These are phyloP conservation scores for Neurospora intermedia DNA, from an alignment of 495 filamentous ascomycete species.

Conservation along the genomic window DNA sequence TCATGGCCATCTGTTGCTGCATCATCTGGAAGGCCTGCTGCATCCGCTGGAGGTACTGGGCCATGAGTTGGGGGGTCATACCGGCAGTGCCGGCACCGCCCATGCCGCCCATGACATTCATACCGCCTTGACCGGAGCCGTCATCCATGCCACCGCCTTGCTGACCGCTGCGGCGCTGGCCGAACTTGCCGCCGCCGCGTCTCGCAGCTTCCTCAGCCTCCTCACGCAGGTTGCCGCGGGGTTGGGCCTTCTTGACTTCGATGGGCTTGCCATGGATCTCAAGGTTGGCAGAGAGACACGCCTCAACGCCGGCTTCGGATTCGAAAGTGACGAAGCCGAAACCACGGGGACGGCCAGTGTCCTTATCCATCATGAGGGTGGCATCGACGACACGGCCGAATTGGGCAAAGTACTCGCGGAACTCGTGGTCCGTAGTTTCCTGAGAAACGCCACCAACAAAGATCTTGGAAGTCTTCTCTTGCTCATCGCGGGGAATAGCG, in stretches of 20 bases:
- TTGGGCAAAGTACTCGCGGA: slow-evolving; percentile 91
- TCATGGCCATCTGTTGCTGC: slow-evolving; percentile 73
- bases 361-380: slow-evolving; percentile 99
- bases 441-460: slow-evolving; percentile 97
- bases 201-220: slow-evolving; percentile 71
- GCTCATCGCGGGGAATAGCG: slow-evolving; percentile 93
- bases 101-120: slow-evolving; percentile 20
- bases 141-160: slow-evolving; percentile 3
- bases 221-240: slow-evolving; percentile 86
- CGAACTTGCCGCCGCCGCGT: slow-evolving; percentile 36
- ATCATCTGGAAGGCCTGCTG: slow-evolving; percentile 92
- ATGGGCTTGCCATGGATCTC: slow-evolving; percentile 93
- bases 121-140: background rate
- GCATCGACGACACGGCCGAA: slow-evolving; percentile 95
- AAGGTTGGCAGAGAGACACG: slow-evolving; percentile 65
- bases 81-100: slow-evolving; percentile 37
- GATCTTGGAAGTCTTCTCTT: slow-evolving; percentile 95
- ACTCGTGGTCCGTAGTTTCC: slow-evolving; percentile 90
- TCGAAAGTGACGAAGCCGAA: slow-evolving; percentile 99
- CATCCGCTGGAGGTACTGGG: slow-evolving; percentile 94
- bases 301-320: slow-evolving; percentile 88
- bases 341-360: slow-evolving; percentile 86
- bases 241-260: slow-evolving; percentile 96
- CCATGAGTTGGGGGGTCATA: slow-evolving; percentile 94
- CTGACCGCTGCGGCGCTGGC: slow-evolving; percentile 26